Base-by-base conservation (phyloP, 495 filamentous ascomycete species). In the Penicillium crystallinum region DNA sequence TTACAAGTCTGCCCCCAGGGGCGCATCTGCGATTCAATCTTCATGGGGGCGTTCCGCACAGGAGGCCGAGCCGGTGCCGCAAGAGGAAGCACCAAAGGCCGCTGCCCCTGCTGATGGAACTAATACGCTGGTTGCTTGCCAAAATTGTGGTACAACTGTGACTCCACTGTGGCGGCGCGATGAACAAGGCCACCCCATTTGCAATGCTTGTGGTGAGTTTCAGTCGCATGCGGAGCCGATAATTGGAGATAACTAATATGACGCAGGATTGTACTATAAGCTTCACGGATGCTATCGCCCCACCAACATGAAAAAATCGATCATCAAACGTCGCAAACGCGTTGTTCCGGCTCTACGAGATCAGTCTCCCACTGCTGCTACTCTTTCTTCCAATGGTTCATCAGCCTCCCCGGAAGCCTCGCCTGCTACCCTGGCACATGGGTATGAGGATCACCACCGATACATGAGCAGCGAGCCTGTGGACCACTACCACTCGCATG, bases 101-200 rank as follows among this genome's bases (percentile, higher is more conserved):
- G 34, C 51, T 23, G 17, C 58, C 31, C 34, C 64, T 40, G 47
- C 53, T 12, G 62, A 73, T 37, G 84, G 81, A 50, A 84, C 82
- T 2, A 90, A 87, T 27, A 82, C 95, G 22, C 80, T 97, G 22
- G 86, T 95, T 46, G 90, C 93, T 17, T 99, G 93, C 58, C 92
- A 97, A 61, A 99, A 99, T 63, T 99, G 93, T 69, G 89, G 86
- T 15, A 99, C 95, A 34, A 97, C 92, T 1, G 89, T 97, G 53
- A 99, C 93, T 23, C 93, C 93, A 11, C 75, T 99, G 23, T 99
- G 93, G 93, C 80, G 93, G 60, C 83, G 93, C 56, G 93, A 97
- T 66, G 93, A 96, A 68, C 83, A 83, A 57, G 95, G 95, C 12
- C 90, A 97, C 75, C 96, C 91, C 4, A 97, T 98, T 54, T 98